A percentile compares a stretch with the other conserved stretches of the same genome.
Conservation (phyloP, 78 protist species). For the Ministeria vibrans region DNA sequence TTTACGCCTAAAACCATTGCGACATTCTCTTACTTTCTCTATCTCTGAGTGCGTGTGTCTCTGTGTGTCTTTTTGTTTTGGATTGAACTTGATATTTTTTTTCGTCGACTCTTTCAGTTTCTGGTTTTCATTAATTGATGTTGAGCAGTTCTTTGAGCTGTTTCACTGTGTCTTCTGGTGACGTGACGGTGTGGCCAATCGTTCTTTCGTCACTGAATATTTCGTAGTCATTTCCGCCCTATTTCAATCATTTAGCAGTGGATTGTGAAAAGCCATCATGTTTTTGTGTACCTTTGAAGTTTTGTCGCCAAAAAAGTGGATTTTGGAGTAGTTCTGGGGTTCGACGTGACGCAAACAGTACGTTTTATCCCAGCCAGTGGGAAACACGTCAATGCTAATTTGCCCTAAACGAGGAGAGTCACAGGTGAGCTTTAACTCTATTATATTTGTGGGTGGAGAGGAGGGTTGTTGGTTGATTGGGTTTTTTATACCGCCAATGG, state of each 20-base stretch:
- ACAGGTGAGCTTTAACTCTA: background rate
- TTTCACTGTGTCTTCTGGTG: constrained; percentile 81
- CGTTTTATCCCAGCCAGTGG: constrained; percentile 96
- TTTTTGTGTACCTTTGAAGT: constrained; percentile 39
- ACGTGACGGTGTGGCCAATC: constrained; percentile 82
- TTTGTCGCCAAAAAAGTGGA: constrained; percentile 99
- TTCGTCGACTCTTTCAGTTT: too few species aligned
- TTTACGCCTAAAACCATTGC: constrained; percentile 47
- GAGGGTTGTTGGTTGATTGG: too few species aligned
- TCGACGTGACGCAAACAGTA: constrained; percentile 85
- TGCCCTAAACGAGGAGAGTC: too few species aligned
- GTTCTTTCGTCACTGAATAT: constrained; percentile 68
- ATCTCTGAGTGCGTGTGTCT: too few species aligned
- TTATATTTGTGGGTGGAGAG: background rate
- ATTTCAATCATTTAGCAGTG: background rate
- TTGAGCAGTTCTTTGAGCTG: background rate
- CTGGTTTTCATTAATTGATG: too few species aligned
- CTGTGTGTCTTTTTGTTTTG: too few species aligned
- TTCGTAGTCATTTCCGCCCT: constrained; percentile 99
- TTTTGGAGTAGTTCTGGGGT: constrained; percentile 30
- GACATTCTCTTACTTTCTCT: too few species aligned
- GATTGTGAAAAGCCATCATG: background rate
- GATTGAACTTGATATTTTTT: too few species aligned
- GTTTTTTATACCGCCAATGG: constrained; percentile 97
- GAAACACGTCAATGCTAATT: constrained; percentile 97